Evolutionary conservation across 805 yeast species (phyloP).

Genomic region (Lipomyces sp.): DNA sequence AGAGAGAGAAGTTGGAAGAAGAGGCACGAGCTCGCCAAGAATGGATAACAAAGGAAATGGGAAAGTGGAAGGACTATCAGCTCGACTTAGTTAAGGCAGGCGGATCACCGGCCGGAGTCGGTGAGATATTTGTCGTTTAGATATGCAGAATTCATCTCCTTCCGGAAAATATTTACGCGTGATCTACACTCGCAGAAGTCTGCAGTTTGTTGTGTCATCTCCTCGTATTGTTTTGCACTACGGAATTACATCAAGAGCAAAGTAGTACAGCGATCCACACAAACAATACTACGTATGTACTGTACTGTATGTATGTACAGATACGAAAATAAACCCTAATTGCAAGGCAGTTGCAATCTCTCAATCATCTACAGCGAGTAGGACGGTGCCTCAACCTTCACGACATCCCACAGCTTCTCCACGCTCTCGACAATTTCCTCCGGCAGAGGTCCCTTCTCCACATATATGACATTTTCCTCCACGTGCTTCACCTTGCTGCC

Average conservation of each 20-base stretch:
- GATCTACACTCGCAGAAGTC: too few species aligned
- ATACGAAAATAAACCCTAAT: too few species aligned
- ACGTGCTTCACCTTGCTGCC: constrained; percentile 15
- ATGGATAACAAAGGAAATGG: constrained; percentile 22
- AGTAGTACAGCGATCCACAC: too few species aligned
- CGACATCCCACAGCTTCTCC: constrained; percentile 30
- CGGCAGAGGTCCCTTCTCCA: constrained; percentile 31
- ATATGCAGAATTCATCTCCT: neutral
- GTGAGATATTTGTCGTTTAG: constrained; percentile 22
- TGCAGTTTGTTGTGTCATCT: too few species aligned
- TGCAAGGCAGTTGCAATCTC: neutral
- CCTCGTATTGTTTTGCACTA: too few species aligned
- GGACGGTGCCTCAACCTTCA: constrained; percentile 31
- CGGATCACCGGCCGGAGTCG: constrained; percentile 21
- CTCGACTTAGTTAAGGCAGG: constrained; percentile 17
- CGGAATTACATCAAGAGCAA: too few species aligned
- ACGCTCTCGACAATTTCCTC: constrained; percentile 27
- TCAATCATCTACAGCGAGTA: neutral
- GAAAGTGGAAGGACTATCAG: constrained; percentile 25
- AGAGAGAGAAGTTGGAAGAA: neutral
- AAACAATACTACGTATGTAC: too few species aligned
- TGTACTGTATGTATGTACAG: too few species aligned
- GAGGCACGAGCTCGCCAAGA: constrained; percentile 11
- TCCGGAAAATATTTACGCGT: too few species aligned
- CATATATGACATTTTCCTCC: constrained; percentile 17